Evolutionary conservation across 352 stramenopile species (phyloP).

Genomic region (Globisporangium solare): DNA sequence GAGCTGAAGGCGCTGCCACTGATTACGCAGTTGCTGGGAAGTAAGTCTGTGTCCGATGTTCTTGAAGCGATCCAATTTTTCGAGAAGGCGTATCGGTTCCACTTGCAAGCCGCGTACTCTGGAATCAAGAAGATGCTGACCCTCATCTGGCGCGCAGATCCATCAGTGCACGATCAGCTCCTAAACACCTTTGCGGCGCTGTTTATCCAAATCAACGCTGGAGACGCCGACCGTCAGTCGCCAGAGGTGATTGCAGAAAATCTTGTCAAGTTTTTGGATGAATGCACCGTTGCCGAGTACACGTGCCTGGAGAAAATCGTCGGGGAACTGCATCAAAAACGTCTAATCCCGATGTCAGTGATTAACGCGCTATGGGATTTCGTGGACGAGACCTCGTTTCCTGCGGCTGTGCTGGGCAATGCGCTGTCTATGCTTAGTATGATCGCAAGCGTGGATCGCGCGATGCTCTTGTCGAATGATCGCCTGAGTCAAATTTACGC

Average conservation of each 20-base stretch:
- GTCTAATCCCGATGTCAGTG: slow-evolving; percentile 56
- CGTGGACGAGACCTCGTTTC: slow-evolving; percentile 49
- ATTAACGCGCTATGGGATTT: slow-evolving; percentile 73
- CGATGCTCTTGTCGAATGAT: slow-evolving; percentile 59
- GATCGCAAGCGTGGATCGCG: slow-evolving; percentile 60
- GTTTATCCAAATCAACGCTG: slow-evolving; percentile 51
- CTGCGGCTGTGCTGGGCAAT: slow-evolving; percentile 56
- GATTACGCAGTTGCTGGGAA: slow-evolving; percentile 87
- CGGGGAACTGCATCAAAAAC: slow-evolving; percentile 47
- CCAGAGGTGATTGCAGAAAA: slow-evolving; percentile 56
- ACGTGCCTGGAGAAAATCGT: slow-evolving; percentile 78
- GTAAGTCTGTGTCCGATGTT: slow-evolving; percentile 90
- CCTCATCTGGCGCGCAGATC: slow-evolving; percentile 89
- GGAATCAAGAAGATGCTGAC: slow-evolving; percentile 91
- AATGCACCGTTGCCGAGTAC: slow-evolving; percentile 72
- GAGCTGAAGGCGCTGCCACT: slow-evolving; percentile 71
- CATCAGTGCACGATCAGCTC: slow-evolving; percentile 88
- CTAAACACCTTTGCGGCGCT: slow-evolving; percentile 76
- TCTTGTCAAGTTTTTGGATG: slow-evolving; percentile 68
- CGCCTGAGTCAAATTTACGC: slow-evolving; percentile 44
- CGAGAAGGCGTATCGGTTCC: slow-evolving; percentile 88
- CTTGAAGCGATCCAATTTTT: slow-evolving; percentile 94
- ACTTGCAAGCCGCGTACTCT: slow-evolving; percentile 82
- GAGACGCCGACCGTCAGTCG: slow-evolving; percentile 33
- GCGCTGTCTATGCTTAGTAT: slow-evolving; percentile 61